These are phyloP conservation scores for Jacaranda mimosifolia DNA, from an alignment of 257 asterid species.

Conservation along the genomic window DNA sequence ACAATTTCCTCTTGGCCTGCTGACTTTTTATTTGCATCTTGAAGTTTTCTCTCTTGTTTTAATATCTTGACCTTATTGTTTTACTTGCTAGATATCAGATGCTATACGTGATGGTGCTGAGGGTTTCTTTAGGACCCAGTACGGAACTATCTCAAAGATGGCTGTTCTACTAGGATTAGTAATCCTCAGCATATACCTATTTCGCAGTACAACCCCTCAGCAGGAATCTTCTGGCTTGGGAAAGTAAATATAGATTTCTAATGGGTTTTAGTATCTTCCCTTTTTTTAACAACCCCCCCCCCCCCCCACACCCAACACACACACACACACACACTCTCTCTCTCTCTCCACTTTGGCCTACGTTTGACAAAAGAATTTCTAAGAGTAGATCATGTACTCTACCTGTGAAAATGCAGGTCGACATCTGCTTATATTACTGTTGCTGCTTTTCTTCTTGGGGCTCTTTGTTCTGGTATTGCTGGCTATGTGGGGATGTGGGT, in stretches of 20 bases:
- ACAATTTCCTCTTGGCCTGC: neutral
- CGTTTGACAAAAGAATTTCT: neutral
- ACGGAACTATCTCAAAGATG: slow-evolving; percentile 96
- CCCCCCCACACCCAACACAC: neutral
- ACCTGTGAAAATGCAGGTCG: slow-evolving; percentile 60
- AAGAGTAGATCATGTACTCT: slow-evolving; percentile 29
- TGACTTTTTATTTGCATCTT: neutral
- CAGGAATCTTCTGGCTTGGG: slow-evolving; percentile 94
- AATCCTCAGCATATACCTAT: slow-evolving; percentile 81
- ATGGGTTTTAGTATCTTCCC: neutral
- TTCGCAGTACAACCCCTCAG: slow-evolving; percentile 89
- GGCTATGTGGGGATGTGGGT: slow-evolving; percentile 99
- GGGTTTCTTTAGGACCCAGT: slow-evolving; percentile 97
- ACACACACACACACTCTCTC: too few relatives aligned
- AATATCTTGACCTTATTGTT: slow-evolving; percentile 45
- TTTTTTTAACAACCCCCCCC: slow-evolving; percentile 3
- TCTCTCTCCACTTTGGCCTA: neutral
- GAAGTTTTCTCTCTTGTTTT: slow-evolving; percentile 29
- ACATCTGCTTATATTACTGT: slow-evolving; percentile 89
- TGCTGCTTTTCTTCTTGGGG: slow-evolving; percentile 92
- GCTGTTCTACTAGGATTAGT: slow-evolving; percentile 76
- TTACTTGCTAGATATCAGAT: slow-evolving; percentile 85
- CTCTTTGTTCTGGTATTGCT: slow-evolving; percentile 97
- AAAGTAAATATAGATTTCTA: slow-evolving; percentile 58
- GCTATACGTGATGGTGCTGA: slow-evolving; percentile 99